These are phyloP conservation scores for Aspergillus floridensis DNA, from an alignment of 2,329 filamentous ascomycete genomes.

Conservation along the genomic window DNA sequence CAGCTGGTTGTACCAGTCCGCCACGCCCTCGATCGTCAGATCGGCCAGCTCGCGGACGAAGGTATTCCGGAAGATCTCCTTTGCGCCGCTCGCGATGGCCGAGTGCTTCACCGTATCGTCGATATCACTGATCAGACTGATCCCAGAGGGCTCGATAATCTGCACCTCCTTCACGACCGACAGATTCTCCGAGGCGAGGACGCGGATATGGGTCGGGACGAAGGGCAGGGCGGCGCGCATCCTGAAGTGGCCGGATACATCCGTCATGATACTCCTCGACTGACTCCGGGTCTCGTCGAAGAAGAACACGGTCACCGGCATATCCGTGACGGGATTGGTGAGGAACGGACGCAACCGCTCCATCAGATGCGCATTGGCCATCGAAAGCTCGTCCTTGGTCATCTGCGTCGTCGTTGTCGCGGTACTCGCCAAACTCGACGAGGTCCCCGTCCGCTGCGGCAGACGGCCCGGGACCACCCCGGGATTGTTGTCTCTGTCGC, in stretches of 20 bases:
- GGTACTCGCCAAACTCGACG: constrained; percentile 39
- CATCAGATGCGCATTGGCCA: constrained; percentile 85
- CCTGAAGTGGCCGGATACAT: constrained; percentile 84
- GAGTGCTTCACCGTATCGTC: constrained; percentile 97
- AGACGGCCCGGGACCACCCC: constrained; percentile 24
- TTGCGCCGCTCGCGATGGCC: constrained; percentile 79
- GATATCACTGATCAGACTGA: constrained; percentile 95
- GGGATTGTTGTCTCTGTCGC: constrained; percentile 21
- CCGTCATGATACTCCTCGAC: constrained; percentile 79
- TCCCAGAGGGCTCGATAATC: constrained; percentile 72
- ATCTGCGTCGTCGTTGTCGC: constrained; percentile 44
- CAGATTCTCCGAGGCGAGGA: constrained; percentile 80
- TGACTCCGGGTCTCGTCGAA: constrained; percentile 82
- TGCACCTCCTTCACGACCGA: constrained; percentile 76
- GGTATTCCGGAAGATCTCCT: constrained; percentile 94
- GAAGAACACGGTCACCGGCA: constrained; percentile 88
- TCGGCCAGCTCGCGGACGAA: constrained; percentile 84
- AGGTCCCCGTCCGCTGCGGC: constrained; percentile 45
- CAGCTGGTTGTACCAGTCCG: constrained; percentile 81
- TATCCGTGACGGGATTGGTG: constrained; percentile 72
- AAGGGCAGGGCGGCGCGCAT: constrained; percentile 81
- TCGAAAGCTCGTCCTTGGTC: constrained; percentile 69
- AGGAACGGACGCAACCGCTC: constrained; percentile 84
- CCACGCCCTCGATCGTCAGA: constrained; percentile 80
- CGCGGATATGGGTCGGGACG: constrained; percentile 81